Percentiles rank a stretch among this genome's conserved stretches.
phyloP scores from a whole-genome alignment of 2,329 filamentous ascomycete species.

The Tricladium varicosporioides region DNA sequence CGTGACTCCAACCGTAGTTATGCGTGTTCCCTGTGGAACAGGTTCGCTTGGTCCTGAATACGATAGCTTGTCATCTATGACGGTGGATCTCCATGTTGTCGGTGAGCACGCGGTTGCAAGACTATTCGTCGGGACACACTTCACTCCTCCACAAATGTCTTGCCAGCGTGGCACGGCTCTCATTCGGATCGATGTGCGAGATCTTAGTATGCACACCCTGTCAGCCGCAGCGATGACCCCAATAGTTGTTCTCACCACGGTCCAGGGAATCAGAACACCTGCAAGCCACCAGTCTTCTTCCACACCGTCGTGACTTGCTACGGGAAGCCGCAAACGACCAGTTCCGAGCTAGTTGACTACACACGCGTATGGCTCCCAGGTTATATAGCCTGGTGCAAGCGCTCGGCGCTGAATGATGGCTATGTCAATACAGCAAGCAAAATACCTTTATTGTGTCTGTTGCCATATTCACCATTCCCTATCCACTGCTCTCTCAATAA shows the following conservation, averaged over 20 bases:
- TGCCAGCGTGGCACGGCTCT: no score
- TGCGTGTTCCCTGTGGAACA: background rate
- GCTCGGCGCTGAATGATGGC: background rate
- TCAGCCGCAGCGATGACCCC: background rate
- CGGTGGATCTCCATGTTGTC: background rate
- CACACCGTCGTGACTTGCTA: background rate
- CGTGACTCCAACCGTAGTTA: background rate
- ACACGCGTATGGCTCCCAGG: slow-evolving; percentile 13
- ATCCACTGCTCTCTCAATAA: slow-evolving; percentile 10
- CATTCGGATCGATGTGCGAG: no score
- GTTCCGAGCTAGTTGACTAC: background rate
- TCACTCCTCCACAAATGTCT: no score
- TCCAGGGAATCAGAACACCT: background rate
- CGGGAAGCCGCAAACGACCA: background rate
- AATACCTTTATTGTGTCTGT: background rate
- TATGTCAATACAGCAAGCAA: background rate
- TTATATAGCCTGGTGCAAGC: slow-evolving; percentile 23
- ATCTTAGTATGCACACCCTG: background rate
- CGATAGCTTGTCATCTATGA: background rate
- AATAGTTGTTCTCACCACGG: background rate
- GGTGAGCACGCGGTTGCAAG: background rate
- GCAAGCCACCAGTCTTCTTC: background rate
- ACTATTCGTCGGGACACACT: background rate
- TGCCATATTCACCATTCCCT: slow-evolving; percentile 2
- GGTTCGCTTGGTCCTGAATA: background rate